Percentiles rank a stretch among this genome's conserved stretches.
These are phyloP conservation scores for Bacidia gigantensis DNA, from an alignment of 495 filamentous ascomycete genomes.

Conservation along the genomic window DNA sequence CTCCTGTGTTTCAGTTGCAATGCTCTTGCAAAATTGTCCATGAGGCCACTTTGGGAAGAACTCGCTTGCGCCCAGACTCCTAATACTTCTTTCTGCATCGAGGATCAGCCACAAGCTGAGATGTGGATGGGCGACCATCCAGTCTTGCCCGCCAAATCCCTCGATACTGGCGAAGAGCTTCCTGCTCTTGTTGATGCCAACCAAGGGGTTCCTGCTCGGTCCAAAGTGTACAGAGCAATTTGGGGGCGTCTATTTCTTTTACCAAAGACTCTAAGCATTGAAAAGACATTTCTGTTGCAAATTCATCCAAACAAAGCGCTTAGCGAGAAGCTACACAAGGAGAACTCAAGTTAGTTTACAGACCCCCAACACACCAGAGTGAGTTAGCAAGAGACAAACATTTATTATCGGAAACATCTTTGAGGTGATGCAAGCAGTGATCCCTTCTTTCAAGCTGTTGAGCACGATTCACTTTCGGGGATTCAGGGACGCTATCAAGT, in stretches of 20 bases:
- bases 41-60: conserved; percentile 37
- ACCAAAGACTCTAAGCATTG: conserved; percentile 68
- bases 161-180: conserved; percentile 49
- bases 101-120: conserved; percentile 35
- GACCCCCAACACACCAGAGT: conserved; percentile 31
- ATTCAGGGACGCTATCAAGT: too few species aligned
- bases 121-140: conserved; percentile 82
- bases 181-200: conserved; percentile 51
- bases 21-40: conserved; percentile 26
- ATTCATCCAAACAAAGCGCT: conserved; percentile 61
- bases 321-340: conserved; percentile 44
- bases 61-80: conserved; percentile 35
- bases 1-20: conserved; percentile 15
- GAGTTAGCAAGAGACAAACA: too few species aligned
- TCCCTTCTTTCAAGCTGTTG: too few species aligned
- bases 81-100: conserved; percentile 24
- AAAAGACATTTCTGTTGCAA: conserved; percentile 69
- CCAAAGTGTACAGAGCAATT: conserved; percentile 47
- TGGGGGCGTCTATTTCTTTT: conserved; percentile 57
- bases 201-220: conserved; percentile 49
- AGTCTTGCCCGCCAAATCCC: conserved; percentile 47
- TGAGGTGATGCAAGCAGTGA: too few species aligned
- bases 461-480: too few species aligned
- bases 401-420: too few species aligned
- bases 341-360: conserved; percentile 50